phyloP scores from a whole-genome alignment of 495 filamentous ascomycete species.

The Margaritispora aquatica region DNA sequence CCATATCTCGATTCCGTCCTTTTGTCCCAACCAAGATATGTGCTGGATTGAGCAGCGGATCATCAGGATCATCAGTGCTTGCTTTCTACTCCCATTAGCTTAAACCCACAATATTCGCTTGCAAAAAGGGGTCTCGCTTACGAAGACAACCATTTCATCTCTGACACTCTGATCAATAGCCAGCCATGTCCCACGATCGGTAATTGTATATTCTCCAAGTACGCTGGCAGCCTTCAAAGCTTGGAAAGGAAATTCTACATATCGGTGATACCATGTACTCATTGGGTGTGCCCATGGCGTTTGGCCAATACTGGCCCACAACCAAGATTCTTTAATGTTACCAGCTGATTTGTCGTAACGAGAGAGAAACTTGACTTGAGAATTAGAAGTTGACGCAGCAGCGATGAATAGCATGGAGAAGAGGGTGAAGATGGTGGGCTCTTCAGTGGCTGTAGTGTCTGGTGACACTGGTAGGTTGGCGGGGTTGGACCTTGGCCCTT shows the following conservation, averaged over 20 bases:
- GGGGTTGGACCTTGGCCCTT: constrained; percentile 5
- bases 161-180: constrained; percentile 2
- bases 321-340: constrained; percentile 39
- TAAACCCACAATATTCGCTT: neutral
- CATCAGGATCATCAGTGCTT: neutral
- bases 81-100: neutral
- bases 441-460: neutral
- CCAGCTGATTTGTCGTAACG: constrained; percentile 39
- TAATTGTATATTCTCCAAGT: constrained; percentile 37
- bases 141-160: constrained; percentile 2
- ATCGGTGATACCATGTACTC: constrained; percentile 42
- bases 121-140: neutral
- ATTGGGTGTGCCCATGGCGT: constrained; percentile 19
- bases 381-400: neutral
- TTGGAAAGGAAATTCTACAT: constrained; percentile 36
- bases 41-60: constrained; percentile 3
- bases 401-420: constrained; percentile 3
- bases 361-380: constrained; percentile 7
- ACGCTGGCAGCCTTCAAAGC: constrained; percentile 31
- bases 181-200: constrained; percentile 32
- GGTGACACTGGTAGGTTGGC: constrained; percentile 2
- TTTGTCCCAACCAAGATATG: neutral
- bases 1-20: neutral
- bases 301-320: constrained; percentile 40
- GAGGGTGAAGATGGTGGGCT: neutral